Conservation (phyloP, 1,284 basidiomycete genomes). For the Hemileia vastatrix region DNA sequence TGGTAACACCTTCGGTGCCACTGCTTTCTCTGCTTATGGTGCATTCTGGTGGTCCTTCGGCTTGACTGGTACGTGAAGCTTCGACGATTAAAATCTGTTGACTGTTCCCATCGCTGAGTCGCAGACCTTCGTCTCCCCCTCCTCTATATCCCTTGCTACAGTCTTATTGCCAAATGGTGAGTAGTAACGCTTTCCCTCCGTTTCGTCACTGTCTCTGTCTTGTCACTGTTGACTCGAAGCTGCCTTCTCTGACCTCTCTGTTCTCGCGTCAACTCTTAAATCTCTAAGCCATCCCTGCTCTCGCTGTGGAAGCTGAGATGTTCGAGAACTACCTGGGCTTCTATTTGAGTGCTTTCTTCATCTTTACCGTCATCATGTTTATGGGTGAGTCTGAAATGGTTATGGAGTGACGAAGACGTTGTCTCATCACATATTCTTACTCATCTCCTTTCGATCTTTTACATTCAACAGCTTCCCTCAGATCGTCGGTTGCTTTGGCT, state of each 20-base stretch:
- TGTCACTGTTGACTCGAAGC: too few relatives aligned
- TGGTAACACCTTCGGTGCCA: conserved; percentile 54
- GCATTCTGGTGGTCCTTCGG: conserved; percentile 55
- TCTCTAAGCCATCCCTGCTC: conserved; percentile 36
- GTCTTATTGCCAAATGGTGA: background rate
- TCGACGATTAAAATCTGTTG: conserved; percentile 34
- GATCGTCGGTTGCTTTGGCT: conserved; percentile 58
- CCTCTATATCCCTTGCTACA: background rate
- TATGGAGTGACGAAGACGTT: background rate
- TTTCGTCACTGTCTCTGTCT: conserved; percentile 50
- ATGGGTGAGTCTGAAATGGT: too few relatives aligned
- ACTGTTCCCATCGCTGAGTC: too few relatives aligned
- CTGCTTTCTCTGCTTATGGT: conserved; percentile 72
- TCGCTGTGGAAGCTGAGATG: conserved; percentile 40
- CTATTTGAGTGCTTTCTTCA: conserved; percentile 53
- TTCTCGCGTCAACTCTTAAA: too few relatives aligned
- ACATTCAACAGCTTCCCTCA: conserved; percentile 52
- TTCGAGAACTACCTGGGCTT: conserved; percentile 48
- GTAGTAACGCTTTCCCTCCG: conserved; percentile 27
- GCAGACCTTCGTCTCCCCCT: too few relatives aligned
- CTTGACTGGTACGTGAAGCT: conserved; percentile 30
- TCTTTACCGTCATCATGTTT: conserved; percentile 53
- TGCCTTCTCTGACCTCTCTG: too few relatives aligned
- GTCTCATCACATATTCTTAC: background rate
- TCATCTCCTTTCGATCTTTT: conserved; percentile 30